phyloP scores from a whole-genome alignment of 2,329 filamentous ascomycete genomes.

The Neophaeococcomyces aloes region DNA sequence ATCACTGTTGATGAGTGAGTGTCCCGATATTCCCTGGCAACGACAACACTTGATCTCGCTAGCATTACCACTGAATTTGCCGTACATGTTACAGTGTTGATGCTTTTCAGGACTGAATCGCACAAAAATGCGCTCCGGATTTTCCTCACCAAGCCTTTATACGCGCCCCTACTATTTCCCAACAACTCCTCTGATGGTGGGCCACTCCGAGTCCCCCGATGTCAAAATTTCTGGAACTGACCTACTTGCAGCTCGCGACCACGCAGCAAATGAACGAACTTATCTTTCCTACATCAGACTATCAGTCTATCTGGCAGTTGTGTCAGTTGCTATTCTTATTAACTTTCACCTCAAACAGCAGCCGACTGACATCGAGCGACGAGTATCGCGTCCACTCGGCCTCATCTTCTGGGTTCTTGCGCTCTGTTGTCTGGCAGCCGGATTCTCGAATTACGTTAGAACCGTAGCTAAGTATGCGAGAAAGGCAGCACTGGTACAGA shows the following conservation, averaged over 20 bases:
- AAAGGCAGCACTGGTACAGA: constrained; percentile 75
- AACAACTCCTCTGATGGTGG: constrained; percentile 50
- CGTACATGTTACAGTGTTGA: too few species aligned
- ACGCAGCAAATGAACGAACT: constrained; percentile 56
- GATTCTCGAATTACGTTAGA: constrained; percentile 78
- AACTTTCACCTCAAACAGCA: constrained; percentile 79
- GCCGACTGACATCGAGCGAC: constrained; percentile 60
- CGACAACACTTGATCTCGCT: too few species aligned
- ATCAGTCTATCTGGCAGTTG: constrained; percentile 80
- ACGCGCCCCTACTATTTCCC: constrained; percentile 54
- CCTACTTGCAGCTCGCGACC: constrained; percentile 42
- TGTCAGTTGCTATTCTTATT: constrained; percentile 79
- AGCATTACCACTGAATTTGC: too few species aligned
- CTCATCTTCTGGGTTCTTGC: constrained; percentile 79
- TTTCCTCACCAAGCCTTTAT: constrained; percentile 45
- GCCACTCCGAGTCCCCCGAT: too few species aligned
- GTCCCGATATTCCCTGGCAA: too few species aligned
- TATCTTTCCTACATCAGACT: constrained; percentile 89
- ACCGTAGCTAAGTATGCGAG: constrained; percentile 71
- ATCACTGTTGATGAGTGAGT: constrained; percentile 6
- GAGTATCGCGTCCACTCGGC: constrained; percentile 72
- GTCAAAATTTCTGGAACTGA: too few species aligned
- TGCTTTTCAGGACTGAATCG: constrained; percentile 6
- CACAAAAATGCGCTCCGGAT: constrained; percentile 25
- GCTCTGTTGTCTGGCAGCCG: constrained; percentile 63